Evolutionary conservation across 2,329 filamentous ascomycete species (phyloP), one percentile per base, ranked within the genome.

Genomic region (Pseudocercospora fuligena): DNA sequence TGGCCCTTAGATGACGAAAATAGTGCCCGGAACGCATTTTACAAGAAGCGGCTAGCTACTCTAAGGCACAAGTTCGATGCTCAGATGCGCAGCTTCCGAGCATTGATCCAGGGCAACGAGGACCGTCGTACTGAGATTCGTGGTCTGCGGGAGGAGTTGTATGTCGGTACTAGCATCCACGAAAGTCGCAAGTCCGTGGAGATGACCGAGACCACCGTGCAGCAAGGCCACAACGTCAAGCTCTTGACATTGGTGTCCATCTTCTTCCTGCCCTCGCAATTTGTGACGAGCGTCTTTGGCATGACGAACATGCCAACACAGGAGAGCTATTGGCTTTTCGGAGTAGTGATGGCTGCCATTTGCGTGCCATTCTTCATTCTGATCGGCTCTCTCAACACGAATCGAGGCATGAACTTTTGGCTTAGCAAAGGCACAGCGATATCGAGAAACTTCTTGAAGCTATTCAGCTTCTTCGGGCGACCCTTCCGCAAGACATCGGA

Each of bases 151-250:
- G 87, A 89, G 66, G 87, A 89, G 73, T 81, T 90, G 0, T 90
- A 89, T 75, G 85, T 82, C 43, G 88, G 88, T 1, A 89, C 87
- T 16, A 84, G 82, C 1, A 88, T 90, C 63, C 84, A 87, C 71
- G 87, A 89, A 74, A 85, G 82, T 46, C 79, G 87, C 16, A 84
- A 87, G 70, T 87, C 85, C 16, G 87, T 90, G 36, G 87, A 89
- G 65, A 74, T 83, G 57, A 79, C 82, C 1, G 81, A 81, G 56
- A 83, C 84, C 9, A 84, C 84, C 0, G 82, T 85, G 21, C 78
- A 84, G 64, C 87, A 90, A 73, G 87, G 88, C 2, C 84, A 88
- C 68, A 88, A 89, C 72, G 88, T 89, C 72, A 86, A 87, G 69
- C 78, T 85, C 29, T 73, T 89, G 56, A 89, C 87, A 3, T 81